Evolutionary conservation across 2,329 filamentous ascomycete species (phyloP).

Genomic region (Fusarium temperatum): DNA sequence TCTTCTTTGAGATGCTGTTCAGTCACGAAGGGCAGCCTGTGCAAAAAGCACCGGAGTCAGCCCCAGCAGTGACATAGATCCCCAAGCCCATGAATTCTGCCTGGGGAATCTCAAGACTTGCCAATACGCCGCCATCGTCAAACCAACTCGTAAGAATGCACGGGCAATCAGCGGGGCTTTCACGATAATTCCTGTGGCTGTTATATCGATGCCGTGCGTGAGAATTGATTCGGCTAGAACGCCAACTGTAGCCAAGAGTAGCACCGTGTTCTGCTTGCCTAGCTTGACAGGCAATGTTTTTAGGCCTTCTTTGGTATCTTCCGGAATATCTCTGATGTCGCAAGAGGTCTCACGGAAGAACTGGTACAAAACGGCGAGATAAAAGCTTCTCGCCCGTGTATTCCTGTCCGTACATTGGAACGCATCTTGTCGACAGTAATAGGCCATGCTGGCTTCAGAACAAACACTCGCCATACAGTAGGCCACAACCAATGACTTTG

Average conservation of each 20-base stretch:
- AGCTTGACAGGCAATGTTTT: slow-evolving; percentile 16
- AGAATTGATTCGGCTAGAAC: background rate
- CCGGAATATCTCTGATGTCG: slow-evolving; percentile 9
- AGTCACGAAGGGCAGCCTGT: background rate
- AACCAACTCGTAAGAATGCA: background rate
- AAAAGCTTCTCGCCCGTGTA: background rate
- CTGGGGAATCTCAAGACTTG: slow-evolving; percentile 9
- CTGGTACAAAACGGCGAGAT: slow-evolving; percentile 12
- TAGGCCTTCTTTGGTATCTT: slow-evolving; percentile 9
- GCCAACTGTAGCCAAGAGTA: background rate
- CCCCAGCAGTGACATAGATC: slow-evolving; percentile 8
- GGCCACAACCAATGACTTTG: slow-evolving; percentile 15
- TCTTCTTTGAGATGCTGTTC: fast-evolving
- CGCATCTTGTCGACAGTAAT: slow-evolving; percentile 3
- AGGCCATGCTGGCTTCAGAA: slow-evolving; percentile 9
- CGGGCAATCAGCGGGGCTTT: background rate
- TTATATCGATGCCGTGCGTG: slow-evolving; percentile 1
- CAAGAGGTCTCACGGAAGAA: slow-evolving; percentile 21
- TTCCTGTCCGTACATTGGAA: background rate
- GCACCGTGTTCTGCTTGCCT: slow-evolving; percentile 10
- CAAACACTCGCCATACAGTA: slow-evolving; percentile 16
- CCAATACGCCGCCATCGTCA: slow-evolving; percentile 16
- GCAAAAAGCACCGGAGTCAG: slow-evolving; percentile 10
- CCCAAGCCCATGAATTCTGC: slow-evolving; percentile 15
- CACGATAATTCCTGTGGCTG: background rate